Evolutionary conservation across 148 eudicot genomes (phyloP), one percentile per base, ranked within the genome.

Genomic region (Nyssa sinensis): DNA sequence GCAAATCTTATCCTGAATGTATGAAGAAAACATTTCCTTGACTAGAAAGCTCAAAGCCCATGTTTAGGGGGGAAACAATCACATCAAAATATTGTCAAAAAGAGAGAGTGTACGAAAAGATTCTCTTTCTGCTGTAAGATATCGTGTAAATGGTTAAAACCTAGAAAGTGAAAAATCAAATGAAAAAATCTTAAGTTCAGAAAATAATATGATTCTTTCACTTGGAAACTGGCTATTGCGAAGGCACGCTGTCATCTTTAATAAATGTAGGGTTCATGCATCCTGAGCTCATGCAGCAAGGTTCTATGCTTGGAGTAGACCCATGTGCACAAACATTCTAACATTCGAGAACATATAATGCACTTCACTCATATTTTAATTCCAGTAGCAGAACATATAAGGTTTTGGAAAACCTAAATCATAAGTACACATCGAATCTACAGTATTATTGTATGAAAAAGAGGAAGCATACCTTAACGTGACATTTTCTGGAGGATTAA

Each of bases 401-500:
- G 12, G 31, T 11, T 71, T 5, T 17, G 24, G 17, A 55, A n/a
- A n/a, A 55, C 59, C 6, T 3, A 55, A n/a, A 55, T 55, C 25
- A 55, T 4, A 55, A 55, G 2, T 13, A 2, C 34, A n/a, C 47
- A 59, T 19, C 59, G 8, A 58, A 21, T 28, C 10, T 39, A 28
- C 37, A 72, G 32, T 25, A 59, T 59, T 39, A 71, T 24, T 35
- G 55, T 58, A 24, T 9, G 28, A 30, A 35, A 34, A 58, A 65
- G 70, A 76, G 51, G 62, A 75, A 62, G 53, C 85, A 66, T 82
- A 90, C 97, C 88, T 87, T 57, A 94, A 62, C 53, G 85, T 82
- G 32, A 90, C 96, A 77, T 94, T 88, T 71, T 29, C 67, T 25
- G 93, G 92, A 78, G 90, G 86, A 73, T 80, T 76, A 27, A 87